Conservation (phyloP, 331 rosid genomes). For the Acacia concinna region DNA sequence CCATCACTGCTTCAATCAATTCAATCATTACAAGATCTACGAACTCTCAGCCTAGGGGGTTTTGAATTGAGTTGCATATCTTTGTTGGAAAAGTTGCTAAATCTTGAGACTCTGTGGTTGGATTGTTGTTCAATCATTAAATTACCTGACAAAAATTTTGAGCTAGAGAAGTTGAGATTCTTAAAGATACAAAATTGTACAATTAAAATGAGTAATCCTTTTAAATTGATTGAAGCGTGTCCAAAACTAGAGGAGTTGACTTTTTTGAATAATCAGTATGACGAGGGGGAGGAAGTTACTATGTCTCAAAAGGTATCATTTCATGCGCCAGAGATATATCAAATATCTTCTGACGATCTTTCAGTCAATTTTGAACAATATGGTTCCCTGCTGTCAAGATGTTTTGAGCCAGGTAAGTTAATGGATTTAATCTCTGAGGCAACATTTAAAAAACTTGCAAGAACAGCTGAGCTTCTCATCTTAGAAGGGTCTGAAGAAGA, state of each 20-base stretch:
- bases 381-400: neutral
- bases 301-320: neutral
- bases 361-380: too few species aligned
- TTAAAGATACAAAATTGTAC: neutral
- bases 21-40: neutral
- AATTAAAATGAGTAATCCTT: neutral
- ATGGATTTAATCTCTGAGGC: neutral
- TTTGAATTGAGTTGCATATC: neutral
- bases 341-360: too few species aligned
- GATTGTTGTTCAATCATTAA: neutral
- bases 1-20: too few species aligned
- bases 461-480: neutral
- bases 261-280: too few species aligned
- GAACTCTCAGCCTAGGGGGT: accelerated
- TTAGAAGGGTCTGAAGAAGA: neutral
- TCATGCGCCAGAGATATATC: neutral
- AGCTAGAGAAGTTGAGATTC: neutral
- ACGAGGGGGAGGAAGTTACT: neutral
- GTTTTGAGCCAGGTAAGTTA: neutral
- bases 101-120: neutral
- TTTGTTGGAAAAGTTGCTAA: neutral
- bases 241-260: neutral
- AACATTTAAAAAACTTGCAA: neutral
- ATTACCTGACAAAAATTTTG: too few species aligned
- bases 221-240: too few species aligned